Evolutionary conservation across 2,329 filamentous ascomycete genomes (phyloP), one percentile per base, ranked within the genome.

Genomic region (Pseudogymnoascus sp.): DNA sequence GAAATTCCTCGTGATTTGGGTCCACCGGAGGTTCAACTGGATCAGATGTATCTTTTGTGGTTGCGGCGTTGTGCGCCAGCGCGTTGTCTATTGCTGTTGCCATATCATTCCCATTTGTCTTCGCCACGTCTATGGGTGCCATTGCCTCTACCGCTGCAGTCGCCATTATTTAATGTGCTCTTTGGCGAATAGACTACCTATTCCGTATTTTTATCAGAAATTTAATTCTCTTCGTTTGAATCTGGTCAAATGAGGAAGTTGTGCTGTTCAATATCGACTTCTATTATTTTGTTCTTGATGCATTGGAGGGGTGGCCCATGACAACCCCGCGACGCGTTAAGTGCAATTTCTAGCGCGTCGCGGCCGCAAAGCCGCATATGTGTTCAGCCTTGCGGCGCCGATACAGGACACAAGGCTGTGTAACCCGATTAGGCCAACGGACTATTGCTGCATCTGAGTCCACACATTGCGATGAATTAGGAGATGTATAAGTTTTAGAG

Each of bases 1-100:
- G 94, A 72, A 92, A 80, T 77, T 99, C 94, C 78, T 97, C 92
- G 71, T 96, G 91, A 36, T 58, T 39, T 35, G 40, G 40, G 12
- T 61, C 35, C 6, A 29, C 40, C 29, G 48, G 48, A 31, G 39
- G 48, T 33, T 55, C 48, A 18, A 33, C 48, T 33, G 27, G 31
- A 4, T 33, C 29, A 55, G 48, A 18, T 27, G 13, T 15, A 9
- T 2, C 5, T n/a, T 10, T 33, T 33, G n/a, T 33, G 27, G 48
- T 33, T 31, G 48, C 25, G 33, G 48, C n/a, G n/a, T 55, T 9
- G 29, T 55, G n/a, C 8, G 27, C 48, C 48, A 55, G 29, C 29
- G 27, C n/a, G 48, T 55, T 55, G 48, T 55, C 48, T 55, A 33
- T 33, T 55, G 48, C n/a, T 15, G 9, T 18, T 29, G 21, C 48